A percentile compares a stretch with the other conserved stretches of the same genome.
Conservation (phyloP, 1,284 basidiomycete genomes). For the Pseudozyma tsukubaensis region DNA sequence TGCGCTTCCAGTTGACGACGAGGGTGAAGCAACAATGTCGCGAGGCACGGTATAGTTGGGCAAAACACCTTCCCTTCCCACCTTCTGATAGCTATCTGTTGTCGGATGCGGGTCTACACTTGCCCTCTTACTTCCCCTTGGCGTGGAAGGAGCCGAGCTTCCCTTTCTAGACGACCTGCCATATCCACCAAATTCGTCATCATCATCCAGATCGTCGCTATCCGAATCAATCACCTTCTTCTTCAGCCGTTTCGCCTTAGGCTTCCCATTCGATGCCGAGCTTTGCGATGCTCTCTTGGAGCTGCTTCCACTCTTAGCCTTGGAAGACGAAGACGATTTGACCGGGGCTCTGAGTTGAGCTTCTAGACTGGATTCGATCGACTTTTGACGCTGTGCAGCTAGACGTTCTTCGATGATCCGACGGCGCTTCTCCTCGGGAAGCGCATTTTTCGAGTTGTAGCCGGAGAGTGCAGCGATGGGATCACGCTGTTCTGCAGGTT, state of each 20-base stretch:
- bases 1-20: not conserved
- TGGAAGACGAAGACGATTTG: slow-evolving; percentile 1
- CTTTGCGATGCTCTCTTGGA: slow-evolving; percentile 13
- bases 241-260: slow-evolving; percentile 23
- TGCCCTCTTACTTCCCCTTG: slow-evolving; percentile 34
- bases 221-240: slow-evolving; percentile 28
- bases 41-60: slow-evolving; percentile 48
- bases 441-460: slow-evolving; percentile 43
- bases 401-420: slow-evolving; percentile 52
- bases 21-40: slow-evolving; percentile 27
- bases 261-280: slow-evolving; percentile 6
- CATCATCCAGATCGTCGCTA: slow-evolving; percentile 16
- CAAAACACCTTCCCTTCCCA: slow-evolving; percentile 44
- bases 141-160: slow-evolving; percentile 33
- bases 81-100: slow-evolving; percentile 42
- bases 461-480: slow-evolving; percentile 43
- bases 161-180: slow-evolving; percentile 9
- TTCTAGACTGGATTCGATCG: slow-evolving; percentile 39
- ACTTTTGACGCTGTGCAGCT: slow-evolving; percentile 43
- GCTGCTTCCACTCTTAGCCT: no score
- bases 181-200: slow-evolving; percentile 9
- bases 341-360: slow-evolving; percentile 27
- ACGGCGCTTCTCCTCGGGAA: slow-evolving; percentile 50
- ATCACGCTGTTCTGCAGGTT: slow-evolving; percentile 34
- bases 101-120: slow-evolving; percentile 43